These are phyloP conservation scores for Populus hybrid DNA, from an alignment of 441 rosid genomes.

Conservation along the genomic window DNA sequence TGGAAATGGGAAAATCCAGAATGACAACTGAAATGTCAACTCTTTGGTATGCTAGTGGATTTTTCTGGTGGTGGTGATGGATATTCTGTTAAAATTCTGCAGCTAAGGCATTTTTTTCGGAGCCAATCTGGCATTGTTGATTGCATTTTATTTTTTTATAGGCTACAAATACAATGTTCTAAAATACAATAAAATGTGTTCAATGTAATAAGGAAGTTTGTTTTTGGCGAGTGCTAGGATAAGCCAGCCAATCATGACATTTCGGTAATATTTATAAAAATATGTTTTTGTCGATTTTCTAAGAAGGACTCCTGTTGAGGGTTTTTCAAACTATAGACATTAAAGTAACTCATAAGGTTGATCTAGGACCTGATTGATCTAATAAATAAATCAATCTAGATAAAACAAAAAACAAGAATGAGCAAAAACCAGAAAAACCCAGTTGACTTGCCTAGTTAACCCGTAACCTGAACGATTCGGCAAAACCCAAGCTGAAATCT, in stretches of 20 bases:
- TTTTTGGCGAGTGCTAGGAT: not conserved
- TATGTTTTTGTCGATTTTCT: too few relatives aligned
- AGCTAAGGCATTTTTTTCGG: not conserved
- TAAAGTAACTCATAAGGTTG: too few relatives aligned
- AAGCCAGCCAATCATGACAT: not conserved
- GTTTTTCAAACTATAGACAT: too few relatives aligned
- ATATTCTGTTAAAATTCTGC: not conserved
- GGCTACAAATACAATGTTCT: not conserved
- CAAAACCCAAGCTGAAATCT: fast-evolving
- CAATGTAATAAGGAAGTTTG: not conserved
- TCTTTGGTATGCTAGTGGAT: not conserved
- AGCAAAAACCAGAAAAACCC: too few relatives aligned
- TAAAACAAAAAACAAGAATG: too few relatives aligned
- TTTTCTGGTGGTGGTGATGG: not conserved
- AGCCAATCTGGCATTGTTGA: not conserved
- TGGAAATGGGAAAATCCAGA: not conserved
- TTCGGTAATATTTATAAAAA: too few relatives aligned
- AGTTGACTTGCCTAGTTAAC: too few relatives aligned
- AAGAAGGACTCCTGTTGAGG: too few relatives aligned
- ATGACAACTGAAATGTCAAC: not conserved
- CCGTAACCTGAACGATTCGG: fast-evolving
- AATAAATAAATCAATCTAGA: fast-evolving
- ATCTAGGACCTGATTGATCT: too few relatives aligned
- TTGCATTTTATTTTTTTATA: not conserved
- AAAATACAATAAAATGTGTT: too few relatives aligned